A percentile compares a stretch with the other conserved stretches of the same genome.
These are phyloP conservation scores for Pseudotsuga menziesii DNA, from an alignment of 75 land plant genomes.

Conservation along the genomic window DNA sequence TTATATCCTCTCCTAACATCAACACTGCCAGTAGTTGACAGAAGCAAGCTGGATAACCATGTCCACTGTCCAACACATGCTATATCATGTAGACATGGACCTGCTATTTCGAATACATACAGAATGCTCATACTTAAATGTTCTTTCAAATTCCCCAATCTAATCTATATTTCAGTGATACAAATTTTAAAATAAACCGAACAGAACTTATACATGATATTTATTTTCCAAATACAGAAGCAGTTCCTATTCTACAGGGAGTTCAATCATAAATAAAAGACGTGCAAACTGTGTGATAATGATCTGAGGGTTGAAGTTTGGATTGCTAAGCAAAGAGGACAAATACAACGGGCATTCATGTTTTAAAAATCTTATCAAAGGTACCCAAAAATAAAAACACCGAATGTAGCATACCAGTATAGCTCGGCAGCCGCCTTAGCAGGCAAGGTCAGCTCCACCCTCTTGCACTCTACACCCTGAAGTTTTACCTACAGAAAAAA, in stretches of 20 bases:
- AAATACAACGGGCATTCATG: background rate
- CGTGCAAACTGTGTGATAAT: background rate
- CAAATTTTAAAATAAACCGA: background rate
- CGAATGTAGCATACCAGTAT: constrained; percentile 44
- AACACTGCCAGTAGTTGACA: background rate
- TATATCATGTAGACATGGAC: background rate
- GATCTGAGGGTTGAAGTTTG: background rate
- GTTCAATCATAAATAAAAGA: background rate
- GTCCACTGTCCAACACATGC: background rate
- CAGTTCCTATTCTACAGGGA: background rate
- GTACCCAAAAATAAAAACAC: background rate
- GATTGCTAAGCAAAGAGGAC: background rate
- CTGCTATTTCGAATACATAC: background rate
- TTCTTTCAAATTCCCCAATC: background rate
- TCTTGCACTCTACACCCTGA: constrained; percentile 61
- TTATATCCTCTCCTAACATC: background rate
- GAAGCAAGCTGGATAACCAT: background rate
- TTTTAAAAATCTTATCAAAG: background rate
- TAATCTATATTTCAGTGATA: background rate
- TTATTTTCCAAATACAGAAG: background rate
- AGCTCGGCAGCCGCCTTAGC: constrained; percentile 50
- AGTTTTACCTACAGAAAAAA: constrained; percentile 58
- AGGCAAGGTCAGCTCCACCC: constrained; percentile 33
- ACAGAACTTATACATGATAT: background rate
- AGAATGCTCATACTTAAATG: background rate